Conservation (phyloP, 176 grass and related monocot genomes). For the Miscanthus lutarioriparius region DNA sequence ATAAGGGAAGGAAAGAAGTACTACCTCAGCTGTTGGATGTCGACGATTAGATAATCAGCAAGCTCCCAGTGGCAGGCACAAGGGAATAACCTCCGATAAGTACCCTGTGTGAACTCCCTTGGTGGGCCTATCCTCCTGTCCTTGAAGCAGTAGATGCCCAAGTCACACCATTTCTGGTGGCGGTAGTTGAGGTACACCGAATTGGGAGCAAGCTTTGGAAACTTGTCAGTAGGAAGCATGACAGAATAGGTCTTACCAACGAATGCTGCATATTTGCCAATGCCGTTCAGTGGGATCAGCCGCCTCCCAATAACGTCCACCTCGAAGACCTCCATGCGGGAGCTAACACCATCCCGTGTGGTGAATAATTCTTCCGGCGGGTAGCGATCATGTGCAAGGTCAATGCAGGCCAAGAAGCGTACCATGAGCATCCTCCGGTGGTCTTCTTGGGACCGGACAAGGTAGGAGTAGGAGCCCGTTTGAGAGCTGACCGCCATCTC, state of each 20-base stretch:
- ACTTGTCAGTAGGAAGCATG: neutral
- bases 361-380: neutral
- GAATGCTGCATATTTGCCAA: neutral
- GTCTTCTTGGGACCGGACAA: neutral
- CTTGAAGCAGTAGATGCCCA: neutral
- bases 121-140: neutral
- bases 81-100: neutral
- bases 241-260: neutral
- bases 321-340: conserved; percentile 1
- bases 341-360: neutral
- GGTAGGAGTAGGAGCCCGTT: too few relatives aligned
- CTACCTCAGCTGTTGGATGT: neutral
- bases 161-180: neutral
- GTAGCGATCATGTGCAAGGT: neutral
- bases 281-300: neutral
- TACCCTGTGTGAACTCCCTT: neutral
- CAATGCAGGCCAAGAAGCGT: neutral
- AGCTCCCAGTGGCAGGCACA: conserved; percentile 26
- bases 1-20: neutral
- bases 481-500: neutral
- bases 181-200: neutral
- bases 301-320: neutral
- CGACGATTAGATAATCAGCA: neutral
- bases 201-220: neutral
- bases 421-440: neutral